These are phyloP conservation scores for Saturnispora hagleri DNA, from an alignment of 805 yeast genomes.

Conservation along the genomic window DNA sequence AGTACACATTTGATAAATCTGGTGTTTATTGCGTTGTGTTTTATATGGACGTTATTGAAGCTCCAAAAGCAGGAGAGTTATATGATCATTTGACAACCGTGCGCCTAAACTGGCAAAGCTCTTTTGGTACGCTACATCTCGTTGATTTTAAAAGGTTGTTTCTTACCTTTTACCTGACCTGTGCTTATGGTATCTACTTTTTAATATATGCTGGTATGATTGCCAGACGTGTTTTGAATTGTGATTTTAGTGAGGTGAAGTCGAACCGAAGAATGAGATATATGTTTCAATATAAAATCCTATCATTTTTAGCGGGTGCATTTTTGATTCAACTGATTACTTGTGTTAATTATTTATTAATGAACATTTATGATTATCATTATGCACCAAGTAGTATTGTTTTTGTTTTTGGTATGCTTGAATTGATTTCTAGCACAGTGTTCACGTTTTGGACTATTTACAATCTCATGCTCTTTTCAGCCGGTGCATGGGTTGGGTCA, in stretches of 20 bases:
- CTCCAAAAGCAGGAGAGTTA: not conserved
- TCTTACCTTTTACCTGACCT: not conserved
- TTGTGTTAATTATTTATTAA: not conserved
- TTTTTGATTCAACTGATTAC: not conserved
- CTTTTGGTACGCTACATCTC: not conserved
- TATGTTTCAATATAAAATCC: not conserved
- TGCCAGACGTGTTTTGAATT: not conserved
- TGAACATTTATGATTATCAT: too few species aligned
- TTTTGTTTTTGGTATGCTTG: too few species aligned
- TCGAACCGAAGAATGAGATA: not conserved
- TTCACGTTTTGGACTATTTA: constrained; percentile 27
- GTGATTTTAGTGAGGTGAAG: not conserved
- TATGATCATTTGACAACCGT: not conserved
- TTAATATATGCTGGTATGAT: not conserved
- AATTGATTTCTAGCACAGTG: constrained; percentile 17
- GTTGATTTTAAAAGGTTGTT: not conserved
- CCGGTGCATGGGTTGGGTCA: constrained; percentile 18
- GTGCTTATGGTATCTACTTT: not conserved
- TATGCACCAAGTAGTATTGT: too few species aligned
- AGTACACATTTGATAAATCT: not conserved
- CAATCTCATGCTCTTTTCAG: constrained; percentile 23
- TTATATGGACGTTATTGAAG: not conserved
- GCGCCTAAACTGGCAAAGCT: not conserved
- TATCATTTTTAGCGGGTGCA: not conserved
- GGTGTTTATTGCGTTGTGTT: not conserved